These are phyloP conservation scores for Fusarium papillatum DNA, from an alignment of 2,329 filamentous ascomycete genomes.

Conservation along the genomic window DNA sequence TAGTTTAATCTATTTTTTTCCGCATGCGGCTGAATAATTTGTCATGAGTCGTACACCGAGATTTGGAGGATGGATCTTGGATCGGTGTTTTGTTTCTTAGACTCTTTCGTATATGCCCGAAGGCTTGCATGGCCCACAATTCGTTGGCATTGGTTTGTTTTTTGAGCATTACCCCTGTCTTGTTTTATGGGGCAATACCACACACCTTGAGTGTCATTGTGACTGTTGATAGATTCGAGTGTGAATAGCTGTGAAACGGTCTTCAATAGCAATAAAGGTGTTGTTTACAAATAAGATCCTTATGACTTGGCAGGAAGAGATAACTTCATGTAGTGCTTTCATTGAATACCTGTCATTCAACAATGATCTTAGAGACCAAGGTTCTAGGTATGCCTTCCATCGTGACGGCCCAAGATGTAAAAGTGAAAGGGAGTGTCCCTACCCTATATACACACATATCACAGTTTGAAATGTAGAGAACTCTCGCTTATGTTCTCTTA, in stretches of 20 bases:
- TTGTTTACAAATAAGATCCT: neutral
- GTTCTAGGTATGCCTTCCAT: neutral
- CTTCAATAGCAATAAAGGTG: neutral
- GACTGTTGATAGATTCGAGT: neutral
- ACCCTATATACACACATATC: neutral
- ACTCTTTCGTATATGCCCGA: constrained; percentile 5
- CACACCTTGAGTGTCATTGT: neutral
- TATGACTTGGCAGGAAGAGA: neutral
- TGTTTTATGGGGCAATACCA: constrained; percentile 27
- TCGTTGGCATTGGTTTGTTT: constrained; percentile 5
- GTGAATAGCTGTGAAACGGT: neutral
- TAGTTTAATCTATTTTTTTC: neutral
- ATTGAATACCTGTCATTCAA: neutral
- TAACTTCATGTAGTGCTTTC: no score
- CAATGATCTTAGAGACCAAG: neutral
- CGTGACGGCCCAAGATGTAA: neutral
- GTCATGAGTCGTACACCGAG: constrained; percentile 6
- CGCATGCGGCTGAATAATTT: neutral
- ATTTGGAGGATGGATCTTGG: neutral
- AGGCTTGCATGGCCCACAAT: constrained; percentile 22
- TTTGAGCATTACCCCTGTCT: constrained; percentile 9
- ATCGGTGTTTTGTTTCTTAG: neutral
- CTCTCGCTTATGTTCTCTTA: neutral
- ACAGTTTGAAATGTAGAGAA: neutral
- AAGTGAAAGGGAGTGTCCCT: neutral